Percentiles rank a stretch among this genome's conserved stretches.
Evolutionary conservation across 2,329 filamentous ascomycete species (phyloP).

Genomic region (Cercospora sp.): DNA sequence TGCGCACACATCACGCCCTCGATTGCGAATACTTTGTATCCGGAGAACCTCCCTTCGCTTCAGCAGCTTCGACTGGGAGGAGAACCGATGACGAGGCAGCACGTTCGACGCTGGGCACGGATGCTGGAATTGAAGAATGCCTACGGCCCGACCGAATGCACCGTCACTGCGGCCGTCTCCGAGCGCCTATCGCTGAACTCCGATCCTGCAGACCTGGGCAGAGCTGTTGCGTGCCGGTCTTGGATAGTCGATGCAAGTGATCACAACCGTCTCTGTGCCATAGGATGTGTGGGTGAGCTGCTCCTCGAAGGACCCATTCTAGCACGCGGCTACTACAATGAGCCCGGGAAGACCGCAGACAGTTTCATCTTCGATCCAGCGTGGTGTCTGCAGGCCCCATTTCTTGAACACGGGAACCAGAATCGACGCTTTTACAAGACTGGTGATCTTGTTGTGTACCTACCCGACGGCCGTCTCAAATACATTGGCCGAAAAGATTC

Average conservation of each 20-base stretch:
- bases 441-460: neutral
- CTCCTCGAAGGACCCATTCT: neutral
- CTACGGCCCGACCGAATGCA: neutral
- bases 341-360: neutral
- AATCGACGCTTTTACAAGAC: neutral
- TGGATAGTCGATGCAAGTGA: neutral
- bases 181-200: neutral
- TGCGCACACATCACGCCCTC: neutral
- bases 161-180: neutral
- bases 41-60: neutral
- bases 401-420: neutral
- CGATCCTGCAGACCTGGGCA: neutral
- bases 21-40: neutral
- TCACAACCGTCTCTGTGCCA: neutral
- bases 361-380: neutral
- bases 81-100: neutral
- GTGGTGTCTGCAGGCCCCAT: neutral
- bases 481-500: neutral
- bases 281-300: neutral
- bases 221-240: neutral
- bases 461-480: neutral
- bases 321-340: neutral
- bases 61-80: neutral
- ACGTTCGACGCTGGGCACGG: neutral
- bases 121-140: neutral